Percentiles rank a stretch among this genome's conserved stretches.
Conservation (phyloP, 148 eudicot species). For the Fagopyrum homotropicum region DNA sequence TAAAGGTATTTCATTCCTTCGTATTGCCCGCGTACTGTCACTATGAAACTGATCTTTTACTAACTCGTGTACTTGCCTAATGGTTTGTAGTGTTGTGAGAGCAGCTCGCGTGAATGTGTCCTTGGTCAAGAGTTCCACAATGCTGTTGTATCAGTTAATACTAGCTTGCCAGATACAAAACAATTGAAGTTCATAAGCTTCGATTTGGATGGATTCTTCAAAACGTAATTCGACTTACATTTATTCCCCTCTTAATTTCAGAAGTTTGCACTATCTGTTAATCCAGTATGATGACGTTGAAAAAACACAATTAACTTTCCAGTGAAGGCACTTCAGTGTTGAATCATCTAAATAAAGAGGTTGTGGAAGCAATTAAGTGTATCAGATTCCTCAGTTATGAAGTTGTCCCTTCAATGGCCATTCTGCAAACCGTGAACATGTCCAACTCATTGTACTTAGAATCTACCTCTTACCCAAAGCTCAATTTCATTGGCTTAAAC, state of each 20-base stretch:
- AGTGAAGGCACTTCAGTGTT: conserved; percentile 73
- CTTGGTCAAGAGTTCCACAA: conserved; percentile 69
- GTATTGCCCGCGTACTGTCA: neutral
- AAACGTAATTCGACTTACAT: conserved; percentile 35
- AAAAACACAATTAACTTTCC: conserved; percentile 18
- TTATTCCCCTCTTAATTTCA: neutral
- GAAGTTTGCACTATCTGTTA: neutral
- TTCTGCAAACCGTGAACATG: neutral
- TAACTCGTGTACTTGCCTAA: neutral
- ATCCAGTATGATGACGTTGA: neutral
- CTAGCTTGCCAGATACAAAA: conserved; percentile 44
- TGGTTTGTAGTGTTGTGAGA: conserved; percentile 59
- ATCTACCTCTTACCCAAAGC: neutral
- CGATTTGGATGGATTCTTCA: conserved; percentile 72
- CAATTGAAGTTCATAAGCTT: conserved; percentile 71
- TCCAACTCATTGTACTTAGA: neutral
- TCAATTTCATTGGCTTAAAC: neutral
- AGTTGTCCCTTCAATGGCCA: conserved; percentile 31
- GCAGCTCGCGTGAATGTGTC: conserved; percentile 87
- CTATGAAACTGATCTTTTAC: neutral
- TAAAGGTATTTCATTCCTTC: conserved; percentile 45
- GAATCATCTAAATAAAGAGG: conserved; percentile 49
- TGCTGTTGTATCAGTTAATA: conserved; percentile 69
- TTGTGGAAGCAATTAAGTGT: conserved; percentile 50
- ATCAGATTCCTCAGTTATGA: conserved; percentile 70